Evolutionary conservation across 148 eudicot species (phyloP).

Genomic region (Vaccinium vitisidaea): DNA sequence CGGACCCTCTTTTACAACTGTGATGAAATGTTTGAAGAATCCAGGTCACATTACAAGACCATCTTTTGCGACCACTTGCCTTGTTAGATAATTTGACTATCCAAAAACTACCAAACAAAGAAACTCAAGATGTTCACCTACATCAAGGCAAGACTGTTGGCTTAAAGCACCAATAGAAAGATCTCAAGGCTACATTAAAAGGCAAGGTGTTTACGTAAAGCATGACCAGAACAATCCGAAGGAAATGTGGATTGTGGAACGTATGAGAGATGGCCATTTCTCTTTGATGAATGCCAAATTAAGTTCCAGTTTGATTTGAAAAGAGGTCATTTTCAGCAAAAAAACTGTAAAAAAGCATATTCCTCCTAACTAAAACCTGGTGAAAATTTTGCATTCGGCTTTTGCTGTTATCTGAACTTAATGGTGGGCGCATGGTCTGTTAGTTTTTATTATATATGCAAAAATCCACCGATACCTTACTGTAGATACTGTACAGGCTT

Average conservation of each 20-base stretch:
- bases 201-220: neutral
- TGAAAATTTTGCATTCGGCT: neutral
- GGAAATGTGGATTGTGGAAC: neutral
- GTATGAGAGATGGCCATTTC: neutral
- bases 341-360: neutral
- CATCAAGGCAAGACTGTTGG: neutral
- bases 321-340: neutral
- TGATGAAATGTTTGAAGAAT: neutral
- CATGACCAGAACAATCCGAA: neutral
- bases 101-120: neutral
- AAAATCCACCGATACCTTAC: slow-evolving; percentile 53
- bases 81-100: no score
- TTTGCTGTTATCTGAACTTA: neutral
- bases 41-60: neutral
- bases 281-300: neutral
- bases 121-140: slow-evolving; percentile 4
- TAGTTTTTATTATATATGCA: neutral
- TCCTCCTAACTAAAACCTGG: neutral
- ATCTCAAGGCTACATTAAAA: neutral
- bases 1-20: neutral
- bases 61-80: neutral
- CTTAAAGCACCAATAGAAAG: neutral
- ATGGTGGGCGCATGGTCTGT: neutral
- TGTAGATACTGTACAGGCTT: slow-evolving; percentile 88
- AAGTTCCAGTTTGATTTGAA: neutral